A percentile compares a stretch with the other conserved stretches of the same genome.
phyloP scores from a whole-genome alignment of 208 protist genomes.

The Wallacemonas rigidus region DNA sequence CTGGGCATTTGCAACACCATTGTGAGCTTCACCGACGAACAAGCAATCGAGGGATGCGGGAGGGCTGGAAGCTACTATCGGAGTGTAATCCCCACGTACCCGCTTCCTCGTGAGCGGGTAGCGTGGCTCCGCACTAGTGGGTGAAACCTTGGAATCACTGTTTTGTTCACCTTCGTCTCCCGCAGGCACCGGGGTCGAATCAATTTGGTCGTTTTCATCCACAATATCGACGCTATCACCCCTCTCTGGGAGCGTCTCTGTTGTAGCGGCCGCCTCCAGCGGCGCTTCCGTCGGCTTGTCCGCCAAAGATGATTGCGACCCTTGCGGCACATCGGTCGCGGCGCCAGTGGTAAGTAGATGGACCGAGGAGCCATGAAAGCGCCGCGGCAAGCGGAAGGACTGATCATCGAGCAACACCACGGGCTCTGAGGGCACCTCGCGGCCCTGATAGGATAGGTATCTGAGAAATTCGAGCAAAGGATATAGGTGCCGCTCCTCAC shows the following conservation, averaged over 20 bases:
- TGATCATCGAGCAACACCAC: background rate
- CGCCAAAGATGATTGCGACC: background rate
- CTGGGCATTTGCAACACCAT: background rate
- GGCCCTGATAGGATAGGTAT: constrained; percentile 6
- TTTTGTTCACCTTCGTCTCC: background rate
- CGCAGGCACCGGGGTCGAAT: background rate
- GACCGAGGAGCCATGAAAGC: background rate
- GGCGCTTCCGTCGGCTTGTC: no score
- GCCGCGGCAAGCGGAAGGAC: background rate
- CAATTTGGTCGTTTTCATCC: background rate
- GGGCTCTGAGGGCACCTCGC: background rate
- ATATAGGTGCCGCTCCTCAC: constrained; percentile 8
- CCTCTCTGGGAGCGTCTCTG: background rate
- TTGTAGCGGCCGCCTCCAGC: background rate
- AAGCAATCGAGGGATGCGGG: background rate
- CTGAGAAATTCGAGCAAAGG: constrained; percentile 13
- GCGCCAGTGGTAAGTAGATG: background rate
- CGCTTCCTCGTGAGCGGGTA: background rate
- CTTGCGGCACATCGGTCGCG: background rate
- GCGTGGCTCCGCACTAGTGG: background rate
- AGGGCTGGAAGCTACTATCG: background rate
- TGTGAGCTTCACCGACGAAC: constrained; percentile 1
- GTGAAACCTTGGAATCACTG: background rate
- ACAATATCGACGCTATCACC: background rate
- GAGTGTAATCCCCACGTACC: background rate